phyloP scores from a whole-genome alignment of 108 stramenopile genomes.

The Skeletonema tropicum region DNA sequence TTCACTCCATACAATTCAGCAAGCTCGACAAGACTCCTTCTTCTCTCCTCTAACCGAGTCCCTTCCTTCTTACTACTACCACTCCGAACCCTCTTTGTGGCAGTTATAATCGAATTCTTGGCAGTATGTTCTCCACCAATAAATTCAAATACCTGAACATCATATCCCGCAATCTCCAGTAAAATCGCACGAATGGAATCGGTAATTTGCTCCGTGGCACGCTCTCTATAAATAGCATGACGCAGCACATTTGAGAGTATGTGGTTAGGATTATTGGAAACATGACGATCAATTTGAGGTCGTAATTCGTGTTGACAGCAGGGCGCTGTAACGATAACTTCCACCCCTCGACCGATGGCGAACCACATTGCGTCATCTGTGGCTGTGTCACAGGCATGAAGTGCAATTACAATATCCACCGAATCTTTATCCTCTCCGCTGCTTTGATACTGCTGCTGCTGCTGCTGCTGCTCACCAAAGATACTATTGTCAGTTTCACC shows the following conservation, averaged over 20 bases:
- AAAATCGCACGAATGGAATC: constrained; percentile 78
- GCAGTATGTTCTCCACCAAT: constrained; percentile 85
- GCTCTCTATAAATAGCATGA: constrained; percentile 77
- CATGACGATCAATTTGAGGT: constrained; percentile 74
- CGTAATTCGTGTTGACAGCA: constrained; percentile 91
- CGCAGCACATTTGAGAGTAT: constrained; percentile 62
- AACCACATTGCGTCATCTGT: constrained; percentile 84
- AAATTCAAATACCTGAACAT: constrained; percentile 88
- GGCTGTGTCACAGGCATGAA: constrained; percentile 93
- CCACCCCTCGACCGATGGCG: constrained; percentile 57
- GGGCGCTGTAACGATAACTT: constrained; percentile 79
- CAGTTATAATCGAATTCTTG: constrained; percentile 91
- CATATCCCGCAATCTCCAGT: constrained; percentile 84
- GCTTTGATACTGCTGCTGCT: background rate
- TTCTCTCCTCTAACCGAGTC: constrained; percentile 19
- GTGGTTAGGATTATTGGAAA: constrained; percentile 37
- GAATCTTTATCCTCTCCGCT: constrained; percentile 12
- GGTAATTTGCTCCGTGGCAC: constrained; percentile 78
- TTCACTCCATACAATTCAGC: constrained; percentile 68
- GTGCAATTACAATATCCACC: constrained; percentile 74
- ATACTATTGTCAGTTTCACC: constrained; percentile 35
- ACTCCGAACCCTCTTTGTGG: constrained; percentile 25
- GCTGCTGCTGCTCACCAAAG: too few relatives aligned
- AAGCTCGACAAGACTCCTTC: constrained; percentile 50
- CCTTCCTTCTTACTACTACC: constrained; percentile 1